Base-by-base conservation (phyloP, 495 filamentous ascomycete species). In the Trichoderma erinaceum region DNA sequence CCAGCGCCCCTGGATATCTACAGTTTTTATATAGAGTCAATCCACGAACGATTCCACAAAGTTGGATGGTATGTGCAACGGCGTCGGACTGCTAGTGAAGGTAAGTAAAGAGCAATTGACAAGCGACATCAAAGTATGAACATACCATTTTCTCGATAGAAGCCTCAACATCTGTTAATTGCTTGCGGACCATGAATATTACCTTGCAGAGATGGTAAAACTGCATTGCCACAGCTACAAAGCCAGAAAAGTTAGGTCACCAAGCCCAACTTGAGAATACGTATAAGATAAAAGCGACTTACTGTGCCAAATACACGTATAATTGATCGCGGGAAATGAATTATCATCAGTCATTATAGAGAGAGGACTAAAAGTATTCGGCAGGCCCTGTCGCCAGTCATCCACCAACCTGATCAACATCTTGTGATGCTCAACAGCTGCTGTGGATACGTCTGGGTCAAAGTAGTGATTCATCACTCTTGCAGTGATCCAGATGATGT, bases 291-390 rank as follows among this genome's bases (percentile, higher is more conserved):
- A 38, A n/a, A 67, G 3, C 58, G 10, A 56, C 66, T 67, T 16
- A 68, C 66, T 61, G 27, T 68, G 66, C 66, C 66, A 68, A n/a
- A 61, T 68, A 38, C 66, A 68, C n/a, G 63, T 41, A 44, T 68
- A 68, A 8, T 50, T 63, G 10, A 68, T 29, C 12, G 63, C 43
- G 0, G 66, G 66, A 46, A 68, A 63, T 12, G 66, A 38, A 21
- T 68, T 23, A 29, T 63, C 32, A 27, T 68, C 66, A 8, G 21
- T 25, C 18, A 68, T 6, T 6, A 61, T 23, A 10, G 66, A 68
- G 12, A 68, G 66, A 7, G 66, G 48, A 43, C 41, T 41, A 50
- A 68, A 68, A 1, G 66, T 63, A 43, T 68, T 50, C 15, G 66
- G 66, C n/a, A 68, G 35, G 38, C 52, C n/a, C 66, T 68, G 50